These are phyloP conservation scores for Centella asiatica DNA, from an alignment of 129 eudicot genomes.

Conservation along the genomic window DNA sequence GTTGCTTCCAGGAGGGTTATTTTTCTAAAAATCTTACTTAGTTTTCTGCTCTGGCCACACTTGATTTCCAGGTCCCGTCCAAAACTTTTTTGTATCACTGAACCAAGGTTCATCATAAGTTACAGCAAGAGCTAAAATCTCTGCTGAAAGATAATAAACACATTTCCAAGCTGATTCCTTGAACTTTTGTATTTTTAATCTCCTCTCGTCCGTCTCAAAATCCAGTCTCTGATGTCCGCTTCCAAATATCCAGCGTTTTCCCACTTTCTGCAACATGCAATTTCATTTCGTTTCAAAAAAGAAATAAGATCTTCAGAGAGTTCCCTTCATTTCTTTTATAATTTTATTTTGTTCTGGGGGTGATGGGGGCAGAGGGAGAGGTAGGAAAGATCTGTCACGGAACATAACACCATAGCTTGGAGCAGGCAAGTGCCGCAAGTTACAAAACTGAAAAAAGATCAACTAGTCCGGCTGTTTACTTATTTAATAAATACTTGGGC, in stretches of 20 bases:
- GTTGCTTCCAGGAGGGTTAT: background rate
- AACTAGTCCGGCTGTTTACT: too few relatives aligned
- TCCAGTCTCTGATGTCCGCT: conserved; percentile 25
- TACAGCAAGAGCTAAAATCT: conserved; percentile 55
- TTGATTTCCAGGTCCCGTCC: conserved; percentile 78
- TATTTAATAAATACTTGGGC: too few relatives aligned
- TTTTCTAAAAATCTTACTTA: conserved; percentile 36
- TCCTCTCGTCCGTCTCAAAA: conserved; percentile 35
- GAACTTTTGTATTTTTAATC: conserved; percentile 56
- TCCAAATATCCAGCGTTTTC: conserved; percentile 43
- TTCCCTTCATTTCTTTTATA: too few relatives aligned
- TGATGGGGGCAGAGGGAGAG: too few relatives aligned
- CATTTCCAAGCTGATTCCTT: conserved; percentile 95
- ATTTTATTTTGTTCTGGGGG: too few relatives aligned
- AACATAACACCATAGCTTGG: too few relatives aligned
- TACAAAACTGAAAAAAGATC: too few relatives aligned
- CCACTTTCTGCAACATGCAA: conserved; percentile 52
- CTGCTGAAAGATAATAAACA: conserved; percentile 81
- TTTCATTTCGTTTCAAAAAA: conserved; percentile 4
- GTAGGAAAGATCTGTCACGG: too few relatives aligned
- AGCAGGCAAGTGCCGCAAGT: too few relatives aligned
- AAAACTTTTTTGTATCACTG: conserved; percentile 54
- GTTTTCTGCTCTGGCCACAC: conserved; percentile 77
- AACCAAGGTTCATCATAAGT: conserved; percentile 90
- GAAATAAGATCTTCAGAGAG: background rate